Conservation (phyloP, 306 rosid genomes). For the Cajanus cajan region DNA sequence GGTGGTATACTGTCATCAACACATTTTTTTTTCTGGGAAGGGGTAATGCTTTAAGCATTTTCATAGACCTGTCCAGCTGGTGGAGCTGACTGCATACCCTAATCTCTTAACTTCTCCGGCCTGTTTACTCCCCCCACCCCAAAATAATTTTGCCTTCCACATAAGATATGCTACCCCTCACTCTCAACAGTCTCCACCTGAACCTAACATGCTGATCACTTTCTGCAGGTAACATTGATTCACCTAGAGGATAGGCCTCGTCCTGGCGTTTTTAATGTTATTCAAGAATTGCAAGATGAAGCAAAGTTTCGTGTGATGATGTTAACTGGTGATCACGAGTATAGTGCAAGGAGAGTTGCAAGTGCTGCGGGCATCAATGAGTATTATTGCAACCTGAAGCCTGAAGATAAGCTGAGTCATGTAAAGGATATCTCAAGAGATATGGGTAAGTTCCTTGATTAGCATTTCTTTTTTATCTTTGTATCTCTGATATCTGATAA, state of each 20-base stretch:
- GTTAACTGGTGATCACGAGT: constrained; percentile 93
- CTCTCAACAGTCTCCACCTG: constrained; percentile 10
- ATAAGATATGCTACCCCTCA: constrained; percentile 11
- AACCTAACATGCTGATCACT: constrained; percentile 25
- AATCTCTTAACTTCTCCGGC: not conserved
- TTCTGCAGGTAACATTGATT: constrained; percentile 82
- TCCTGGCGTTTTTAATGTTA: constrained; percentile 73
- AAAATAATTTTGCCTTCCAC: not conserved
- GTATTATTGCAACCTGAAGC: constrained; percentile 85
- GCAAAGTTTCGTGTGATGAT: constrained; percentile 85
- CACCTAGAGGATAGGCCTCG: constrained; percentile 97
- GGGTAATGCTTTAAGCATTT: constrained; percentile 20
- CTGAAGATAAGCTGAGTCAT: constrained; percentile 92
- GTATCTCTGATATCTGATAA: not conserved
- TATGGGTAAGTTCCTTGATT: constrained; percentile 55
- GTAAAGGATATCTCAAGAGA: constrained; percentile 87
- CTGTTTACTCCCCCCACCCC: not conserved
- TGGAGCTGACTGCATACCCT: not conserved
- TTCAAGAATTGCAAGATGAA: constrained; percentile 63
- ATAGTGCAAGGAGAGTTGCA: constrained; percentile 92
- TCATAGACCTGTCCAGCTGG: constrained; percentile 10
- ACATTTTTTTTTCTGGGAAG: constrained; percentile 6
- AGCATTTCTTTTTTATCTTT: not conserved
- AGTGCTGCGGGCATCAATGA: constrained; percentile 82
- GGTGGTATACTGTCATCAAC: constrained; percentile 43